A percentile compares a stretch with the other conserved stretches of the same genome.
Conservation (phyloP, 2,329 filamentous ascomycete species). For the Gremmenia infestans region DNA sequence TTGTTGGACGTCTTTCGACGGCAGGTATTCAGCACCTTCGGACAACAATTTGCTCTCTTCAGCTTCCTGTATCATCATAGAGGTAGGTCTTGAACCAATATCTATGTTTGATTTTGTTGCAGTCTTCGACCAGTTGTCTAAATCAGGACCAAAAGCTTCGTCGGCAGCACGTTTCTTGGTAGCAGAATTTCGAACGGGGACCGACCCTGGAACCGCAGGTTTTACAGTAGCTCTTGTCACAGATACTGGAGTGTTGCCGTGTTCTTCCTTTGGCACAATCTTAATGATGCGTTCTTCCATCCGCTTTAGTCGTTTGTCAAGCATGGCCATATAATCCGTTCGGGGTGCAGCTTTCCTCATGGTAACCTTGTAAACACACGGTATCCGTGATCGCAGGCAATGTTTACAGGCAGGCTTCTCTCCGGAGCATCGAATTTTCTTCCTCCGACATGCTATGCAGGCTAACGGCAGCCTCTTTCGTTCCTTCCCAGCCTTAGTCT, state of each 20-base stretch:
- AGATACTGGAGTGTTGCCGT: constrained; percentile 55
- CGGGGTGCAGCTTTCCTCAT: constrained; percentile 88
- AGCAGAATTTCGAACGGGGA: constrained; percentile 46
- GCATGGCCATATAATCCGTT: constrained; percentile 98
- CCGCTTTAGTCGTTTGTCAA: constrained; percentile 89
- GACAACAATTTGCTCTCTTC: constrained; percentile 74
- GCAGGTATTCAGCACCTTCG: constrained; percentile 79
- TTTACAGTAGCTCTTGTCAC: constrained; percentile 82
- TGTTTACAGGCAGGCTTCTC: constrained; percentile 98
- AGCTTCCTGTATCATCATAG: constrained; percentile 54
- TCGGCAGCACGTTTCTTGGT: constrained; percentile 78
- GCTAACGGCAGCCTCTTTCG: constrained; percentile 87
- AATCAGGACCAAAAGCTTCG: constrained; percentile 77
- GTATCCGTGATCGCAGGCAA: constrained; percentile 84
- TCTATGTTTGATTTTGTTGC: constrained; percentile 46
- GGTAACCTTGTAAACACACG: constrained; percentile 96
- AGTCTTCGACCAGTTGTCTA: constrained; percentile 74
- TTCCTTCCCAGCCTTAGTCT: constrained; percentile 92
- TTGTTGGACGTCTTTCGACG: constrained; percentile 82
- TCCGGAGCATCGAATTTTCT: constrained; percentile 96
- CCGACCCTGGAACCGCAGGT: constrained; percentile 60
- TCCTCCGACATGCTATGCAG: constrained; percentile 91
- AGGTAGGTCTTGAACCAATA: constrained; percentile 45
- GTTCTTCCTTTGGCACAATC: constrained; percentile 81
- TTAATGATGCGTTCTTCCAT: constrained; percentile 99